Conservation (phyloP, 192 early-diverging fungal species). For the Backusella psychrophila region DNA sequence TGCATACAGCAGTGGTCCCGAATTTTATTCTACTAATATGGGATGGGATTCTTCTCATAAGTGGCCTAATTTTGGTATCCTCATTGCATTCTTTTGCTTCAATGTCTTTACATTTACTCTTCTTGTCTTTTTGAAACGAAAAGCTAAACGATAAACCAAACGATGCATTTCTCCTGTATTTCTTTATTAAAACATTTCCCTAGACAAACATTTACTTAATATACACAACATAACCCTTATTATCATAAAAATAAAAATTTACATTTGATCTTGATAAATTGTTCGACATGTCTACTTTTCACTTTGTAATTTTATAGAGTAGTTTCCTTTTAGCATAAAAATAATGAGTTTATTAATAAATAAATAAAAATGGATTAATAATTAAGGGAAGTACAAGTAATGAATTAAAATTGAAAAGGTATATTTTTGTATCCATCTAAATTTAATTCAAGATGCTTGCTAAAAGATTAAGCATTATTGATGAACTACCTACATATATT, state of each 20-base stretch:
- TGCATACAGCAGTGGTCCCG: conserved; percentile 48
- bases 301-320: no score
- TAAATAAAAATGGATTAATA: background rate
- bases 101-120: conserved; percentile 49
- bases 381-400: background rate
- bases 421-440: background rate
- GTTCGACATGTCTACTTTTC: background rate
- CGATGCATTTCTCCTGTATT: background rate
- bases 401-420: background rate
- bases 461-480: background rate
- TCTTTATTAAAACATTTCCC: background rate
- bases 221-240: background rate
- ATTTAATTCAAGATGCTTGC: background rate
- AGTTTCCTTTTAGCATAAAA: no score
- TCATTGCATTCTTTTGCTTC: conserved; percentile 58
- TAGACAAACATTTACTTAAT: background rate
- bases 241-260: background rate
- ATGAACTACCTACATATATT: no score
- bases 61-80: conserved; percentile 71
- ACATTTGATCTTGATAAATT: background rate
- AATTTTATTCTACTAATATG: conserved; percentile 46
- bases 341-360: background rate
- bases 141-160: conserved; percentile 15
- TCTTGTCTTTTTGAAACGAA: conserved; percentile 42
- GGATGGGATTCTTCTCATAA: conserved; percentile 55